phyloP scores from a whole-genome alignment of 345 rosid species.

The Xanthoceras sorbifolium region DNA sequence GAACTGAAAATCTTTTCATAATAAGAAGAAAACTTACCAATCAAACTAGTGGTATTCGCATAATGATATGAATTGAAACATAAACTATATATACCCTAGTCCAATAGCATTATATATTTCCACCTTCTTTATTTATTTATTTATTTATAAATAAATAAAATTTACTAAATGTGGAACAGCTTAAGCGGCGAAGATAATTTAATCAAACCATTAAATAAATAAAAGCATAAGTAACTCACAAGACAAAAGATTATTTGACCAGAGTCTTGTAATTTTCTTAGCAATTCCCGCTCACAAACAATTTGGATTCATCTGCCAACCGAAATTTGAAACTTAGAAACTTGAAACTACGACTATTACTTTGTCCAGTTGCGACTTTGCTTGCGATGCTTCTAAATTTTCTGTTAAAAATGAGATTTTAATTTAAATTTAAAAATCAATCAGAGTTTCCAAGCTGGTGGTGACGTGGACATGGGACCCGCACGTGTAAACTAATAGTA shows the following conservation, averaged over 20 bases:
- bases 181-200: not conserved
- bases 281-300: not conserved
- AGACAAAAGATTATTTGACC: conserved; percentile 13
- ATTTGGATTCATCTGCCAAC: conserved; percentile 6
- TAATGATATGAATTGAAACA: too few relatives aligned
- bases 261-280: conserved; percentile 21
- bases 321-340: not conserved
- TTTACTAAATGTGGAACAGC: not conserved
- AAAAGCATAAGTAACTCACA: not conserved
- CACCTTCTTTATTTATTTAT: too few relatives aligned
- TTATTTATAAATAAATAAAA: too few relatives aligned
- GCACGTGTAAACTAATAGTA: not conserved
- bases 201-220: not conserved
- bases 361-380: conserved; percentile 27
- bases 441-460: conserved; percentile 1
- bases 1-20: too few relatives aligned
- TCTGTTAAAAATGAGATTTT: not conserved
- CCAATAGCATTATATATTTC: too few relatives aligned
- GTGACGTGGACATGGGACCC: conserved; percentile 29
- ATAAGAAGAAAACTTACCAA: too few relatives aligned
- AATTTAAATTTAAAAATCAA: not conserved
- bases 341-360: conserved; percentile 29
- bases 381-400: not conserved
- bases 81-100: too few relatives aligned
- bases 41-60: too few relatives aligned